Evolutionary conservation across 768 basidiomycete species (phyloP), one percentile per base, ranked within the genome.

Genomic region (Scleroderma citrinum): DNA sequence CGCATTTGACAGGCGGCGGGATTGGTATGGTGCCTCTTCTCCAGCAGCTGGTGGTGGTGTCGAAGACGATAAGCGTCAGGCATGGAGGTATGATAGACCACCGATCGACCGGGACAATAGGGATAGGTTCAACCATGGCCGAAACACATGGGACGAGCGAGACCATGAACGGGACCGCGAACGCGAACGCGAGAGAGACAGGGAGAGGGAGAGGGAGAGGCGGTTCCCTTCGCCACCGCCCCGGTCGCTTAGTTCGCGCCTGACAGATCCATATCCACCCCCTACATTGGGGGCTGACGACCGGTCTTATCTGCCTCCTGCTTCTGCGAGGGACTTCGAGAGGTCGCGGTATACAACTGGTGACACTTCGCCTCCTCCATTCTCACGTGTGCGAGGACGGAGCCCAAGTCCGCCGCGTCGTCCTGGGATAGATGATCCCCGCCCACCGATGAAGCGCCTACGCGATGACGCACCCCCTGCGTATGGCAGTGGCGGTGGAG

Each of bases 371-470:
- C 55, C 63, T 5, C 58, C 62, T 2, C 52, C 65, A 7, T 72
- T 69, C 51, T 65, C 64, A n/a, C 70, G 76, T 5, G 68, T 76
- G 19, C 69, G 77, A n/a, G 68, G 55, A 11, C 68, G 75, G 36
- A 78, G 76, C 50, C 69, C 73, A 4, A 78, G 74, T 59, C 52
- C 66, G 3, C 60, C 69, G 29, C 60, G 51, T 7, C 62, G 75
- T 13, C 57, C 66, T 24, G 66, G 62, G 0, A 54, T 63, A 1
- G 75, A 73, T 20, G 76, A 75, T 38, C 20, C 63, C 20, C 67
- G 76, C 20, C 76, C 76, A 7, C 74, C 76, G 2, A 26, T 70
- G 41, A 78, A 78, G 47, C 66, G 77, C 31, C 36, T 65, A 1
- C 68, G 76, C 2, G 76, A 77, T n/a, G 76, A 78, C 26, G 53